Evolutionary conservation across 768 basidiomycete genomes (phyloP), one percentile per base, ranked within the genome.

Genomic region (Xerocomellus intermedius): DNA sequence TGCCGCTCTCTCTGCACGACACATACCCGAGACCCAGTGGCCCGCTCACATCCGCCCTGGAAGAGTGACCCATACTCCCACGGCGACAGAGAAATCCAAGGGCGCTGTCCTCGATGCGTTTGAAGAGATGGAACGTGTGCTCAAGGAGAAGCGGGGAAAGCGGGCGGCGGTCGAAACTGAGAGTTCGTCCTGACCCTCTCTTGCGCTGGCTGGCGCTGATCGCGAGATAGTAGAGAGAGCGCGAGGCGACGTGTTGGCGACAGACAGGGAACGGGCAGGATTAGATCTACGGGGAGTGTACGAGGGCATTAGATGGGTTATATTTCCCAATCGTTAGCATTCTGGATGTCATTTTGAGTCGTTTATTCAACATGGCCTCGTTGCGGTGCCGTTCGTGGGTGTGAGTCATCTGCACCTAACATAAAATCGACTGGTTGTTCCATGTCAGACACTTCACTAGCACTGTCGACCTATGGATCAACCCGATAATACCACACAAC

Each of bases 1-100:
- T n/a, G 44, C 69, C 6, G 74, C 81, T 3, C 81, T 94, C 13
- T 44, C 64, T 2, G 65, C 71, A 0, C 69, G 76, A 51, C 67
- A 71, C 26, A 76, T 91, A 39, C 82, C 87, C 6, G 72, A 82
- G 58, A 51, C 64, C 0, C 73, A 84, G 61, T 95, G 93, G 92
- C 92, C 93, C 1, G 52, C 61, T 1, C 74, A 68, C 26, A 75
- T 91, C 19, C 77, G 72, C 26, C 50, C 59, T 7, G 14, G 12
- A n/a, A 47, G 42, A 10, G 35, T 32, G n/a, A 21, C 28, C 17
- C 54, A 51, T 52, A 4, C 46, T 3, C 56, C 55, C 28, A 32
- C 41, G 21, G 10, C 43, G 16, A 14, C 36, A 4, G 49, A 50
- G 22, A 67, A 56, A 44, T 60, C 67, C 28, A 68, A 65, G 45